Evolutionary conservation across 2,329 filamentous ascomycete genomes (phyloP).

Genomic region (Fusarium chaquense): DNA sequence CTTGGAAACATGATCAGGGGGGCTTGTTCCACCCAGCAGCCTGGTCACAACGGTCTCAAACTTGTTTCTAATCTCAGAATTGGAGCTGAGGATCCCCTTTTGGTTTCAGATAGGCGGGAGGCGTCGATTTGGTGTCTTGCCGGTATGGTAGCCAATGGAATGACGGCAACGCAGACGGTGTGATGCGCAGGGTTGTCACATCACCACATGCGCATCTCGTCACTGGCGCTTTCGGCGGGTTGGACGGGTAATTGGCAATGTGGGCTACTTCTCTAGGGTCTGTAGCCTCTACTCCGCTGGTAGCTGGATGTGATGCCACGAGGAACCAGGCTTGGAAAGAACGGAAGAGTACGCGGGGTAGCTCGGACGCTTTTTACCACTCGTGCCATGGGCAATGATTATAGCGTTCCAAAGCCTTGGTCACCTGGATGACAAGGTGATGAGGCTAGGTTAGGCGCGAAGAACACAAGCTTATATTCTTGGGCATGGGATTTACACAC

Average conservation of each 20-base stretch:
- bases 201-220: conserved; percentile 48
- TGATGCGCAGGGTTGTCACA: conserved; percentile 48
- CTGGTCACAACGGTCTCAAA: conserved; percentile 44
- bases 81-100: conserved; percentile 34
- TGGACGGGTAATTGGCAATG: conserved; percentile 32
- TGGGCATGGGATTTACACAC: neutral
- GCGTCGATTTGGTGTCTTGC: conserved; percentile 25
- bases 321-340: conserved; percentile 11
- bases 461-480: conserved; percentile 25
- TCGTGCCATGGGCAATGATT: conserved; percentile 25
- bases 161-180: conserved; percentile 39
- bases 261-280: conserved; percentile 15
- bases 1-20: conserved; percentile 33
- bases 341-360: conserved; percentile 33
- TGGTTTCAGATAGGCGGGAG: conserved; percentile 47
- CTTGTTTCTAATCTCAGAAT: conserved; percentile 45
- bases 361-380: conserved; percentile 21
- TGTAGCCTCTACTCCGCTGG: conserved; percentile 19
- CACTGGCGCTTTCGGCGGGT: conserved; percentile 45
- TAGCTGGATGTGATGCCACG: conserved; percentile 30
- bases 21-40: conserved; percentile 41
- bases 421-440: conserved; percentile 27
- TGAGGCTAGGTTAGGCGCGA: conserved; percentile 19
- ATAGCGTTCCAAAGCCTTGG: conserved; percentile 22
- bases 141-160: conserved; percentile 41